Base-by-base conservation (phyloP, 2,329 filamentous ascomycete species). In the Fusarium sp. region DNA sequence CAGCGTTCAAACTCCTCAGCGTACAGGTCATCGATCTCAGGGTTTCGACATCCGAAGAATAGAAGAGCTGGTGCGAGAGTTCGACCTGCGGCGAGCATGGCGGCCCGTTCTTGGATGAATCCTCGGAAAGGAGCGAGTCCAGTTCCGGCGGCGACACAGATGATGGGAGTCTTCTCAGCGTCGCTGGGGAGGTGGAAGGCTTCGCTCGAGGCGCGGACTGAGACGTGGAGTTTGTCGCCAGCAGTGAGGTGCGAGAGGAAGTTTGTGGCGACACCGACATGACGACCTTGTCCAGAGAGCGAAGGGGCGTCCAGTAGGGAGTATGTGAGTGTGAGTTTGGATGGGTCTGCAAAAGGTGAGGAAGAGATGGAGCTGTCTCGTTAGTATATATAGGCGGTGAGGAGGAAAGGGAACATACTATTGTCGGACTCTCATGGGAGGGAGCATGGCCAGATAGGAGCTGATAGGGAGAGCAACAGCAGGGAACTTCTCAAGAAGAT, bases 351-450 rank as follows among this genome's bases (percentile, higher is more conserved):
- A 0, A 94, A 85, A 0, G 93, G 92, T 0, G 92, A 94, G 0
- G 92, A 94, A 1, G 93, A 94, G 77, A 95, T 94, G 37, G 91
- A 93, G 75, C 84, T 85, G 60, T 15, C 12, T 3, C 23, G 68
- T 76, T 43, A 75, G 57, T 18, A 37, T 23, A 3, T 5, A 6
- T 5, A 16, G 19, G 10, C 9, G 19, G 25, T 15, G 35, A 19
- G 37, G 15, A 42, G 30, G 4, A 28, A 35, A 15, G 16, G 21
- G 11, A 25, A 69, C 81, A 74, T 74, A 84, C 80, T 95, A 95
- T 80, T 94, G 91, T n/a, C 93, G 88, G 43, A 93, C 87, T 33
- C 93, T 90, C 90, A 96, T 93, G 0, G 93, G 91, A 4, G 92
- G 92, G 2, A 95, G 87, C 86, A 94, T 91, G 38, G 87, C 86